These are phyloP conservation scores for Guillardia theta DNA, from an alignment of 78 protist species.

Conservation along the genomic window DNA sequence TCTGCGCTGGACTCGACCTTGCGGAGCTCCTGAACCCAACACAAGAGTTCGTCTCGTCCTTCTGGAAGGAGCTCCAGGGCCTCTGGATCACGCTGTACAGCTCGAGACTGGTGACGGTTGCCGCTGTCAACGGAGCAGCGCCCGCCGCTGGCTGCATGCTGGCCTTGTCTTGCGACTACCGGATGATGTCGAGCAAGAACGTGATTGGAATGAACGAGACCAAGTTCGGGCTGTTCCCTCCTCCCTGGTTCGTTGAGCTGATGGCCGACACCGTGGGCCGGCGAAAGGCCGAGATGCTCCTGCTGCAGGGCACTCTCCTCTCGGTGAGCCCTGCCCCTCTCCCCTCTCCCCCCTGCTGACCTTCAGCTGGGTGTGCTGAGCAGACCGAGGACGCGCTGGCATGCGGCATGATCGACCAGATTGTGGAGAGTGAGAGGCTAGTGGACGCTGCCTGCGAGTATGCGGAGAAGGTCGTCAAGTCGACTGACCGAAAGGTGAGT, in stretches of 20 bases:
- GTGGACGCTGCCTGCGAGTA: too few relatives aligned
- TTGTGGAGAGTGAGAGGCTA: too few relatives aligned
- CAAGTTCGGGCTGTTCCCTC: slow-evolving; percentile 46
- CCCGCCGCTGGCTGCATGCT: slow-evolving; percentile 54
- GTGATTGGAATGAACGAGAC: slow-evolving; percentile 47
- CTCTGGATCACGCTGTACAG: neutral
- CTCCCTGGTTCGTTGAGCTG: slow-evolving; percentile 29
- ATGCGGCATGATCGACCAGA: too few relatives aligned
- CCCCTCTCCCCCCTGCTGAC: too few relatives aligned
- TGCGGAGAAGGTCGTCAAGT: too few relatives aligned
- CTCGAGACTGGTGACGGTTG: neutral
- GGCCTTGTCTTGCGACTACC: slow-evolving; percentile 38
- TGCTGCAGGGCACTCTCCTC: neutral
- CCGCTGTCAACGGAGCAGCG: slow-evolving; percentile 45
- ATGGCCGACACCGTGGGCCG: neutral
- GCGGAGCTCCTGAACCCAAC: slow-evolving; percentile 25
- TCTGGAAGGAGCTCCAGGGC: slow-evolving; percentile 43
- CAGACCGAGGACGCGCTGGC: too few relatives aligned
- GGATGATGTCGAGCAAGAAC: slow-evolving; percentile 22
- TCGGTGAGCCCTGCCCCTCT: too few relatives aligned
- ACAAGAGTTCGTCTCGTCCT: neutral
- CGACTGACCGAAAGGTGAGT: too few relatives aligned
- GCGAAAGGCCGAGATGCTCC: neutral
- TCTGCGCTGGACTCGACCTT: slow-evolving; percentile 48
- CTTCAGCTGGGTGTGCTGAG: too few relatives aligned